Evolutionary conservation across 305 asterid genomes (phyloP).

Genomic region (Plantago rigida): DNA sequence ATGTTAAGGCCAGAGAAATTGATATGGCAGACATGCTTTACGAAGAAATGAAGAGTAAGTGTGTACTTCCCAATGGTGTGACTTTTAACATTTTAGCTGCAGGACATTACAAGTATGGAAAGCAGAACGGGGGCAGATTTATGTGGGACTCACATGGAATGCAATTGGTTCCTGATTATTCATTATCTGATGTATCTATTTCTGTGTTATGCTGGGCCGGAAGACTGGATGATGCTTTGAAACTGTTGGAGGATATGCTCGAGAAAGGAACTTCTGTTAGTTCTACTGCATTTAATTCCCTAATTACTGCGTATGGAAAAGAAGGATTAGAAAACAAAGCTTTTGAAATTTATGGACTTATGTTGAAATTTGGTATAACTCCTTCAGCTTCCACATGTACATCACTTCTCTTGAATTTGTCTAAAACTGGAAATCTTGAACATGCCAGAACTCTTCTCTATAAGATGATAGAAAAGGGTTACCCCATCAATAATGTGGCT

Average conservation of each 20-base stretch:
- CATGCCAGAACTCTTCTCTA: constrained; percentile 55
- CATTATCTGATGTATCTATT: constrained; percentile 48
- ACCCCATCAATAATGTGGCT: constrained; percentile 52
- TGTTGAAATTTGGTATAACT: constrained; percentile 51
- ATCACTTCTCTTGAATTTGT: constrained; percentile 67
- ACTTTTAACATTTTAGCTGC: constrained; percentile 73
- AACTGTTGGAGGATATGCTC: constrained; percentile 48
- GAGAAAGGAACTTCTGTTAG: constrained; percentile 64
- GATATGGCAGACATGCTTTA: constrained; percentile 51
- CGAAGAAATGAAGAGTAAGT: constrained; percentile 62
- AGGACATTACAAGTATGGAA: constrained; percentile 75
- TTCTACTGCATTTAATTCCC: constrained; percentile 62
- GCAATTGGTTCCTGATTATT: constrained; percentile 38
- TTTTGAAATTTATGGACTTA: constrained; percentile 56
- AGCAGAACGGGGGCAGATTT: constrained; percentile 39
- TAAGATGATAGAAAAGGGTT: constrained; percentile 56
- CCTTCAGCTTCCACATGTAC: constrained; percentile 77
- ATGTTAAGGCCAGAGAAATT: constrained; percentile 69
- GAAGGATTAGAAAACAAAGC: constrained; percentile 56
- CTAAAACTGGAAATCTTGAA: constrained; percentile 52
- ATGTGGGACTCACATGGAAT: constrained; percentile 41
- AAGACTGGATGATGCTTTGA: constrained; percentile 61
- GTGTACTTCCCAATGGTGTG: constrained; percentile 65
- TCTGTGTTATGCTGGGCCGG: constrained; percentile 75
- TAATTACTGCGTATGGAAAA: constrained; percentile 69